Evolutionary conservation across 2,329 filamentous ascomycete species (phyloP), one percentile per base, ranked within the genome.

Genomic region (Scytalidium sp.): DNA sequence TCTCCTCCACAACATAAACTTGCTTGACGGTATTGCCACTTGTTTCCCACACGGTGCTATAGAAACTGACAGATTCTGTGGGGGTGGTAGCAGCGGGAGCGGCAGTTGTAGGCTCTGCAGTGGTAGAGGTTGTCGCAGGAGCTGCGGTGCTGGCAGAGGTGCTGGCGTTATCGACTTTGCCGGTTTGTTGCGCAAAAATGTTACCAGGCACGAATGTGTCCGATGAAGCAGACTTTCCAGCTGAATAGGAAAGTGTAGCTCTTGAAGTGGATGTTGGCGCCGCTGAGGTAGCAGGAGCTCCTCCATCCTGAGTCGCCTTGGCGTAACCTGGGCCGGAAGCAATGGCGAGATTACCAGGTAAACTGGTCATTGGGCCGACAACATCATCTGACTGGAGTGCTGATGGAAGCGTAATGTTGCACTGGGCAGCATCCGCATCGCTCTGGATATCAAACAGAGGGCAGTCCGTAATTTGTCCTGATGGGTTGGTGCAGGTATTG

Each of bases 401-500:
- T 0, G 67, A 53, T 3, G 88, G 86, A 1, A 84, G 53, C 66
- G 64, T 88, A 63, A 93, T 78, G 45, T 75, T 73, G 73, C 91
- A 96, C 50, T 79, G 59, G 2, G 65, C 59, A 61, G 79, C 76
- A 10, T 76, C 73, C 0, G 69, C 66, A 21, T 83, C 75, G 46
- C 68, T 69, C 65, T 92, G 83, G 49, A 95, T 73, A 46, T 76
- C 72, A 70, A 97, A 96, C 23, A 94, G 59, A 1, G 80, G 70
- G 71, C 92, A 97, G 67, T 92, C 90, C 41, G 76, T 61, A 42
- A 96, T 82, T 40, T 74, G 62, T 27, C 92, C 92, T 9, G 81
- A 84, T 0, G 62, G 63, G 67, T 83, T 87, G 46, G 85, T 93
- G 78, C 92, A 96, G 7, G 75, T 79, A 43, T 91, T 67, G 54